Base-by-base conservation (phyloP, 164 flowering plant species). In the Umbellularia californica region DNA sequence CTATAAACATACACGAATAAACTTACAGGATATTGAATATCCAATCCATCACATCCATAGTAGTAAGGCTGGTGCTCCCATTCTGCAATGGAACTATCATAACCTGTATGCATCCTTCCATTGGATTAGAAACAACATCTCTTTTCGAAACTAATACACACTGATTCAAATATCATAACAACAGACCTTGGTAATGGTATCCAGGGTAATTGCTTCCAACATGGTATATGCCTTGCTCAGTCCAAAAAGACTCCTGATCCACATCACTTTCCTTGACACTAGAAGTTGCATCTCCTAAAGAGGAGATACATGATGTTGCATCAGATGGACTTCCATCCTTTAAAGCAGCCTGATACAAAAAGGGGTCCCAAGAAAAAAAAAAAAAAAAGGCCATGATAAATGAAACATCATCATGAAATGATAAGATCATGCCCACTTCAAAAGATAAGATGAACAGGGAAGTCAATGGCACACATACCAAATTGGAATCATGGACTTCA, bases 141-240 rank as follows among this genome's bases (percentile, higher is more conserved):
- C 67, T 22, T 12, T 64, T 24, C 64, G 0, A 24, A 64, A 24
- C 25, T 11, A 23, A 64, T 3, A 64, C 14, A 64, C 27, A 25
- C 30, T 25, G 28, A 64, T 25, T 64, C 17, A 25, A 23, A 23
- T 25, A 14, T 24, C 12, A 6, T 22, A 13, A 64, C 33, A 50
- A 66, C 82, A 68, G 52, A 87, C 92, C 90, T 80, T 89, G 87
- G 81, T 80, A 87, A 69, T 84, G 85, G 80, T 85, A 85, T 28
- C 89, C 87, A 79, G 82, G 82, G 77, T 83, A 85, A 75, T 72
- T 71, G 55, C 75, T 33, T 13, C 76, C 3, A 2, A 84, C 81
- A 79, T 86, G 79, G 68, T 82, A 76, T 23, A 66, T 5, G 60
- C 79, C 79, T 22, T 82, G 85, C 25, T 86, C 83, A 41, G 81